These are phyloP conservation scores for Coemansia sp. DNA, from an alignment of 371 early-diverging fungal species.

Conservation along the genomic window DNA sequence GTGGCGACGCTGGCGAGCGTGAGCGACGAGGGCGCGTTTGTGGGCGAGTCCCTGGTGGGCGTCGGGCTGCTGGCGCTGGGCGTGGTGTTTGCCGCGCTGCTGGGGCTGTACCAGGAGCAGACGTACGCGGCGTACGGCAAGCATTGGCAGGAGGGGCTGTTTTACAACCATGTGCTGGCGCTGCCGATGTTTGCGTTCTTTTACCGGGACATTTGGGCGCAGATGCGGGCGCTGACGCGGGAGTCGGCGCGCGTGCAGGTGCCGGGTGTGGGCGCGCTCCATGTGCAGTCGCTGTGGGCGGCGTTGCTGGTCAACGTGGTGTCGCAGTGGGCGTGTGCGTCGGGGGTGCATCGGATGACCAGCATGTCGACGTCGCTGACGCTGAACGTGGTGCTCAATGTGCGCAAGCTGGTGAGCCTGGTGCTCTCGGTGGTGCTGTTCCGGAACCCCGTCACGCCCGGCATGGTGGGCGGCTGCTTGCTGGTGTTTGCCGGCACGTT, in stretches of 20 bases:
- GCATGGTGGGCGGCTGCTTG: constrained; percentile 65
- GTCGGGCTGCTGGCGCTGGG: constrained; percentile 70
- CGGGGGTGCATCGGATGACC: constrained; percentile 83
- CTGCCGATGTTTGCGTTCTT: constrained; percentile 78
- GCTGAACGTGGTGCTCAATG: constrained; percentile 78
- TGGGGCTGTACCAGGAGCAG: constrained; percentile 82
- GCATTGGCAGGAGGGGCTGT: constrained; percentile 87
- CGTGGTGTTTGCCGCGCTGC: constrained; percentile 72
- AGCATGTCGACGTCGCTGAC: constrained; percentile 77
- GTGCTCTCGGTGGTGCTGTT: constrained; percentile 83
- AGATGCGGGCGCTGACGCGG: constrained; percentile 50
- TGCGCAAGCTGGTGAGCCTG: constrained; percentile 82
- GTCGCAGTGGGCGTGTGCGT: constrained; percentile 85
- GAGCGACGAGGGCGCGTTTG: background rate
- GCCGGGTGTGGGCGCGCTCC: constrained; percentile 34
- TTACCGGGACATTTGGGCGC: constrained; percentile 61
- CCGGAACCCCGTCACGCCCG: constrained; percentile 67
- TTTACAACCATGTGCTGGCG: constrained; percentile 84
- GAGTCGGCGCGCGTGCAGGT: constrained; percentile 12
- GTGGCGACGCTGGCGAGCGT: constrained; percentile 59
- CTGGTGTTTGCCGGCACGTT: constrained; percentile 76
- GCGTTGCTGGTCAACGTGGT: background rate
- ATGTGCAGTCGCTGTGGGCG: too few species aligned
- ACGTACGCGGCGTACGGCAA: constrained; percentile 79
- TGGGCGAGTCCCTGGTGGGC: constrained; percentile 66